Conservation (phyloP, 2,329 filamentous ascomycete genomes). For the Fusarium subtropicale region DNA sequence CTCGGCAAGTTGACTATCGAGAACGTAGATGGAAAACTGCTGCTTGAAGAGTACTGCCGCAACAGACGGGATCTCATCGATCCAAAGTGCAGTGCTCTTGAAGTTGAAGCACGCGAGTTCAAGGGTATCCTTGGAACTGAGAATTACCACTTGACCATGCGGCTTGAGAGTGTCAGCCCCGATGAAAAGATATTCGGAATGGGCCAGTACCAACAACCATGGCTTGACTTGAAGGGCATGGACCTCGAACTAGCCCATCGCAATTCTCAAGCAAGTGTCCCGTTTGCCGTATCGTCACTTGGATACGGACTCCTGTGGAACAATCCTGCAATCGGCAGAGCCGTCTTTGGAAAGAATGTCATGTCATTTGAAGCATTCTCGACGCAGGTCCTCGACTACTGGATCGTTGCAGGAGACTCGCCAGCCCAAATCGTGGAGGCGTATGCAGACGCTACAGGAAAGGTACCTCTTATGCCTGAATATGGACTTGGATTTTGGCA, state of each 20-base stretch:
- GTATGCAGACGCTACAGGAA: constrained; percentile 68
- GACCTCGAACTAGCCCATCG: constrained; percentile 74
- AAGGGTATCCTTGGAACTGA: constrained; percentile 61
- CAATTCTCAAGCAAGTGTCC: constrained; percentile 74
- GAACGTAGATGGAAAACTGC: constrained; percentile 44
- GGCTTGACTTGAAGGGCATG: constrained; percentile 70
- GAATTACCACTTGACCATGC: constrained; percentile 67
- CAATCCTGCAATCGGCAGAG: constrained; percentile 70
- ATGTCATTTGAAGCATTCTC: constrained; percentile 72
- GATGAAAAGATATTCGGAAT: constrained; percentile 75
- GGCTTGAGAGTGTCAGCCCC: constrained; percentile 66
- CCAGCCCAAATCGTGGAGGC: constrained; percentile 67
- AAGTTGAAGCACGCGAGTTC: constrained; percentile 69
- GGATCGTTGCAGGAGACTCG: constrained; percentile 69
- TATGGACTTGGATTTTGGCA: constrained; percentile 77
- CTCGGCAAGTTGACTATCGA: constrained; percentile 49
- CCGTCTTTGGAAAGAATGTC: constrained; percentile 69
- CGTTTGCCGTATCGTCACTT: constrained; percentile 68
- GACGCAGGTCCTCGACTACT: constrained; percentile 70
- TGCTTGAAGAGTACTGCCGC: constrained; percentile 51
- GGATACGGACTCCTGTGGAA: constrained; percentile 76
- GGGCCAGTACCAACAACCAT: constrained; percentile 75
- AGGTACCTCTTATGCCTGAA: constrained; percentile 74
- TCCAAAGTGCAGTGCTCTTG: constrained; percentile 68
- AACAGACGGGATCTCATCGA: constrained; percentile 59